These are phyloP conservation scores for Spizellomyces sp. DNA, from an alignment of 192 early-diverging fungal species.

Conservation along the genomic window DNA sequence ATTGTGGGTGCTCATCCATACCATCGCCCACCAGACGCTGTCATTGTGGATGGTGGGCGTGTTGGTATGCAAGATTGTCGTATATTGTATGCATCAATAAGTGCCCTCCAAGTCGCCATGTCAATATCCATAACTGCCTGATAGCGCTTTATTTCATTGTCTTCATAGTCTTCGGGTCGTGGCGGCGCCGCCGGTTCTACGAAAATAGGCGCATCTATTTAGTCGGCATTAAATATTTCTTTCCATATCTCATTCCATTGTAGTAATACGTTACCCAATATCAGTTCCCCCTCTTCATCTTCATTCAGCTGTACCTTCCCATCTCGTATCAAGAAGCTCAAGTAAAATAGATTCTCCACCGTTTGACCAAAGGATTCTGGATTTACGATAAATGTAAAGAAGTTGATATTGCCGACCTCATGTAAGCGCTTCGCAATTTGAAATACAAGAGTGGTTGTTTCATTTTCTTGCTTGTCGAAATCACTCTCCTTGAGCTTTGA, in stretches of 20 bases:
- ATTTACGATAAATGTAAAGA: slow-evolving; percentile 89
- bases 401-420: slow-evolving; percentile 45
- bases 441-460: slow-evolving; percentile 82
- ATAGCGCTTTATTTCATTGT: slow-evolving; percentile 10
- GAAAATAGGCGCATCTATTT: background rate
- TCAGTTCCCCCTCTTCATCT: slow-evolving; percentile 56
- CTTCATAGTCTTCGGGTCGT: background rate
- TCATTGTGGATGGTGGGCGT: slow-evolving; percentile 23
- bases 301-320: slow-evolving; percentile 77
- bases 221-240: too few relatives aligned
- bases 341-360: slow-evolving; percentile 95
- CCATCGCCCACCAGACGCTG: slow-evolving; percentile 6
- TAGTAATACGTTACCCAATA: slow-evolving; percentile 11
- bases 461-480: slow-evolving; percentile 79
- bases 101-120: slow-evolving; percentile 24
- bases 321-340: slow-evolving; percentile 94
- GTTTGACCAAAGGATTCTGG: slow-evolving; percentile 87
- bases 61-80: slow-evolving; percentile 64
- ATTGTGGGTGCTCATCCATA: slow-evolving; percentile 4
- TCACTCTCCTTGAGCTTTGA: slow-evolving; percentile 65
- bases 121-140: slow-evolving; percentile 26
- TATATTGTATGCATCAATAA: slow-evolving; percentile 70
- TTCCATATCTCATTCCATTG: too few relatives aligned
- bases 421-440: slow-evolving; percentile 64
- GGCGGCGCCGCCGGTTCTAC: slow-evolving; percentile 8